A percentile compares a stretch with the other conserved stretches of the same genome.
phyloP scores from a whole-genome alignment of 768 basidiomycete genomes.

The Leccinum rimulosum region DNA sequence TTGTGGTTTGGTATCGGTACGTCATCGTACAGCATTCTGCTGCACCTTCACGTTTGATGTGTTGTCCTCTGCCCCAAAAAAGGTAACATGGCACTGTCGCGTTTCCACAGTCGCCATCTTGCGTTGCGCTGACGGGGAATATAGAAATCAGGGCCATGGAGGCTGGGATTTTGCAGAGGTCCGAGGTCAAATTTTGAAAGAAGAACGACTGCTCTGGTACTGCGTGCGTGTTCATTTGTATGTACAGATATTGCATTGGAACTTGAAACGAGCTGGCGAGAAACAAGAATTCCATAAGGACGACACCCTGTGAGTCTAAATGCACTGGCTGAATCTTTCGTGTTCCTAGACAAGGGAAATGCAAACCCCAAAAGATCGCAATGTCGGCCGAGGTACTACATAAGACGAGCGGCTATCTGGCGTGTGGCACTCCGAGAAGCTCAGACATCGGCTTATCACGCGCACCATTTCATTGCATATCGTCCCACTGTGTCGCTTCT shows the following conservation, averaged over 20 bases:
- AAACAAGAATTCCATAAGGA: neutral
- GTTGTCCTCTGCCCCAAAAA: neutral
- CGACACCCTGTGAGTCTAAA: neutral
- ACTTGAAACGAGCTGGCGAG: neutral
- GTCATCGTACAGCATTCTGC: conserved; percentile 1
- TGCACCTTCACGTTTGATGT: neutral
- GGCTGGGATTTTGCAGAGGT: conserved; percentile 23
- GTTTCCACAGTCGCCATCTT: conserved; percentile 31
- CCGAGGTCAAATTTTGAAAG: conserved; percentile 20
- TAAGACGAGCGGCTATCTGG: neutral
- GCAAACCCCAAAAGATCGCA: too few species aligned
- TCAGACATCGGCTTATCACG: neutral
- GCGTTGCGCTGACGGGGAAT: conserved; percentile 18
- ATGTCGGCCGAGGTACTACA: neutral
- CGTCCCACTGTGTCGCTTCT: neutral
- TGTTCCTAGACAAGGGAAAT: too few species aligned
- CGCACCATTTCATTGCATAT: neutral
- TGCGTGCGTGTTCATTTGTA: neutral
- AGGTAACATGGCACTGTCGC: conserved; percentile 26
- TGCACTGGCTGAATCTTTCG: neutral
- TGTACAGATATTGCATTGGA: neutral
- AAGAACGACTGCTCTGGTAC: neutral
- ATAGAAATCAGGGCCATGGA: conserved; percentile 32
- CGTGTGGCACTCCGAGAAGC: neutral
- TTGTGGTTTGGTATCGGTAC: conserved; percentile 31